Conservation (phyloP, 2,329 filamentous ascomycete genomes). For the Aspergillus ruber region DNA sequence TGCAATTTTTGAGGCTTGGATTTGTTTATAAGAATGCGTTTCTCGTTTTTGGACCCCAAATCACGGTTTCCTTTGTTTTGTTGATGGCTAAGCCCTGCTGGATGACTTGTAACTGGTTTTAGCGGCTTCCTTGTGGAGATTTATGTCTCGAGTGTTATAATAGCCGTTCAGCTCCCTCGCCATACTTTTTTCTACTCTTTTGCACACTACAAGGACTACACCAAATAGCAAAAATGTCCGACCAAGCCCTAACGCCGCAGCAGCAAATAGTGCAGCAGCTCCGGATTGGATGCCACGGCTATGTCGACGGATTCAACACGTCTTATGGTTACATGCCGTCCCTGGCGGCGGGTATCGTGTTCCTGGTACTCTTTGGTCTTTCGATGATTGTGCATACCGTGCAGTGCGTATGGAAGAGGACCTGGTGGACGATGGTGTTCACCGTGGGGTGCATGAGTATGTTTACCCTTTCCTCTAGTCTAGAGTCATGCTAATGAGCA, state of each 20-base stretch:
- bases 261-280: slow-evolving; percentile 7
- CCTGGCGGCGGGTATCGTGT: slow-evolving; percentile 28
- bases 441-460: slow-evolving; percentile 31
- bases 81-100: no score
- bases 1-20: no score
- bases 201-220: background rate
- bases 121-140: background rate
- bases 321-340: slow-evolving; percentile 31
- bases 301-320: slow-evolving; percentile 18
- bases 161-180: background rate
- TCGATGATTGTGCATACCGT: slow-evolving; percentile 29
- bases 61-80: background rate
- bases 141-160: background rate
- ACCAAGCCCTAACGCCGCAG: slow-evolving; percentile 1
- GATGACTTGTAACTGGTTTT: background rate
- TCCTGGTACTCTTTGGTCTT: slow-evolving; percentile 27
- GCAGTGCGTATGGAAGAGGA: slow-evolving; percentile 31
- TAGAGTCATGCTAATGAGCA: slow-evolving; percentile 3
- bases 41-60: background rate
- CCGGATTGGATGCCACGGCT: slow-evolving; percentile 18
- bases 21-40: no score
- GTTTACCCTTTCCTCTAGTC: slow-evolving; percentile 1
- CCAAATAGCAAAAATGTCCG: background rate
- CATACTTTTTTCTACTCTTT: background rate
- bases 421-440: slow-evolving; percentile 36